Evolutionary conservation across 495 filamentous ascomycete species (phyloP), one percentile per base, ranked within the genome.

Genomic region (Sabuloglossum arenarium): DNA sequence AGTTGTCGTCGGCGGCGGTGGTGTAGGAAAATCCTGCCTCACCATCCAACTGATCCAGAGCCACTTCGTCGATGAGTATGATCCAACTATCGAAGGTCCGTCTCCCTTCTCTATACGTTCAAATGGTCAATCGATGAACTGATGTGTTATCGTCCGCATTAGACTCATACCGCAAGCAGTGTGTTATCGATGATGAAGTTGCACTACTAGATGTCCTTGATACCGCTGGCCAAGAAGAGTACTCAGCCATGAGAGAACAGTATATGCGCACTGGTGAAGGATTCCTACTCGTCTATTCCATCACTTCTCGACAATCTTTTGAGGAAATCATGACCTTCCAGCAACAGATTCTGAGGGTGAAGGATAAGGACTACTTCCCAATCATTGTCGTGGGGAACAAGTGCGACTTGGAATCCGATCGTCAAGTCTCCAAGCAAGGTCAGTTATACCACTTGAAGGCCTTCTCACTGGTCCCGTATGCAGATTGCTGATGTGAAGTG

Each of bases 121-220:
- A 23, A n/a, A 42, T 53, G 19, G 29, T n/a, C n/a, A 42, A 14
- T 19, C 27, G 8, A 12, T 39, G 27, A 27, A 9, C 58, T 54
- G 30, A 37, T n/a, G 25, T 45, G 21, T 23, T 51, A 24, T 23
- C 54, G 21, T 39, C n/a, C n/a, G n/a, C n/a, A 56, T 54, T 69
- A 98, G 91, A 98, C 68, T 97, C 91, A 59, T 98, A 98, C 75
- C 90, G 91, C 70, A 98, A 98, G 81, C 90, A 97, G 77, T 97
- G 93, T 67, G 81, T 93, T 56, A 93, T 98, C 68, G 91, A 98
- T 67, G 91, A 96, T 63, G 91, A 97, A 69, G 86, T 96, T 60
- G 93, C 91, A 45, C 78, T 96, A 55, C 82, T 98, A 66, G 91
- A 98, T 68, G 90, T 98, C 55, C 81, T 98, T 63, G 91, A 98